Percentiles rank a stretch among this genome's conserved stretches.
These are phyloP conservation scores for Sambucus nigra DNA, from an alignment of 129 eudicot genomes.

Conservation along the genomic window DNA sequence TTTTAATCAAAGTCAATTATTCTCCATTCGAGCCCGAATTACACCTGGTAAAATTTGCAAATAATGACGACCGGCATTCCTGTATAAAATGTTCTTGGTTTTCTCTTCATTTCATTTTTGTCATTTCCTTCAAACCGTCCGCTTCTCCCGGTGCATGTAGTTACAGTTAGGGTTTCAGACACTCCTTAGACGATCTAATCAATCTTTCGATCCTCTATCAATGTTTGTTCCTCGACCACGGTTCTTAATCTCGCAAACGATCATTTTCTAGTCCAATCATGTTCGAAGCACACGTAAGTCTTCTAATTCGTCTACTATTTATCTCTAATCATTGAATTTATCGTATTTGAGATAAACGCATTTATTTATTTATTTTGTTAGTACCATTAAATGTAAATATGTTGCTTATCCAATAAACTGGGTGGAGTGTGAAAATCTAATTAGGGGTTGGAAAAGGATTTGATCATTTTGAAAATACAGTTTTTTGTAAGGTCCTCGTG, in stretches of 20 bases:
- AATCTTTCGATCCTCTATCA: background rate
- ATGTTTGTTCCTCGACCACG: background rate
- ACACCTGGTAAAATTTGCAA: background rate
- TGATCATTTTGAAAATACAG: background rate
- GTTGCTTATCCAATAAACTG: background rate
- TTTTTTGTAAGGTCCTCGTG: background rate
- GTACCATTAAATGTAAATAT: too few species aligned
- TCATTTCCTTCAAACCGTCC: background rate
- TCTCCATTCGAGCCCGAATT: background rate
- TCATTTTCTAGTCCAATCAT: conserved; percentile 17
- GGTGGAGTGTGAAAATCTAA: background rate
- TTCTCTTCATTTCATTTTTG: background rate
- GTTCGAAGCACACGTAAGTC: conserved; percentile 49
- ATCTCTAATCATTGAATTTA: too few species aligned
- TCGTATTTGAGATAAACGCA: background rate
- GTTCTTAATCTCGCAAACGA: background rate
- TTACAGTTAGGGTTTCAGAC: background rate
- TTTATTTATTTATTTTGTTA: too few species aligned
- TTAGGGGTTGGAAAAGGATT: background rate
- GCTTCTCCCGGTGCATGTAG: background rate
- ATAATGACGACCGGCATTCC: background rate
- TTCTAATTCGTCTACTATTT: background rate
- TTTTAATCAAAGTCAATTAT: too few species aligned
- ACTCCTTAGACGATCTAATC: background rate
- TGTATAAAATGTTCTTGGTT: background rate